These are phyloP conservation scores for Brachypodium distachyon DNA, from an alignment of 202 grass and related monocot genomes.

Conservation along the genomic window DNA sequence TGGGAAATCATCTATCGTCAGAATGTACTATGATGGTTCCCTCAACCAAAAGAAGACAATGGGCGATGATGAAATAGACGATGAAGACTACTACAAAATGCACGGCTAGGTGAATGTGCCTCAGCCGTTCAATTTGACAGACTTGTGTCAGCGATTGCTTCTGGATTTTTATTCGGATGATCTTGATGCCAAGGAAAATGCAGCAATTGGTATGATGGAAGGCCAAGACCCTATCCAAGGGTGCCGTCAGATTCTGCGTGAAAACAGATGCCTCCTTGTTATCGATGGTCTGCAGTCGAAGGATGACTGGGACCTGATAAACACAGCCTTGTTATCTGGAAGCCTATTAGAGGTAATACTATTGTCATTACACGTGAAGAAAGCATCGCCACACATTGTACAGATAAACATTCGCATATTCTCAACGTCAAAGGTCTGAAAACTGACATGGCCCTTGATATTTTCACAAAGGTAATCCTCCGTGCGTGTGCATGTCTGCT, in stretches of 20 bases:
- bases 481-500: too few species aligned
- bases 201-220: not conserved
- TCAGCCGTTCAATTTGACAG: not conserved
- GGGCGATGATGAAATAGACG: too few species aligned
- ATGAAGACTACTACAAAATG: too few species aligned
- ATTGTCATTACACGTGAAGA: not conserved
- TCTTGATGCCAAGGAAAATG: not conserved
- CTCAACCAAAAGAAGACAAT: too few species aligned
- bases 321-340: not conserved
- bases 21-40: not conserved
- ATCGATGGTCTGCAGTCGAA: not conserved
- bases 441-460: not conserved
- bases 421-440: not conserved
- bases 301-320: not conserved
- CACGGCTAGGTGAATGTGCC: not conserved
- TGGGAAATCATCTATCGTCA: not conserved
- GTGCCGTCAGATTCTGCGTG: fast-evolving
- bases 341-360: fast-evolving
- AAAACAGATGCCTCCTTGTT: not conserved
- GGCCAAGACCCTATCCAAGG: not conserved
- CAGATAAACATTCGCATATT: too few species aligned
- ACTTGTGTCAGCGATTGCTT: not conserved
- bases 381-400: not conserved
- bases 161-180: not conserved
- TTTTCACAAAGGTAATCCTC: not conserved